phyloP scores from a whole-genome alignment of 352 stramenopile species.

The Pythium diclinum region DNA sequence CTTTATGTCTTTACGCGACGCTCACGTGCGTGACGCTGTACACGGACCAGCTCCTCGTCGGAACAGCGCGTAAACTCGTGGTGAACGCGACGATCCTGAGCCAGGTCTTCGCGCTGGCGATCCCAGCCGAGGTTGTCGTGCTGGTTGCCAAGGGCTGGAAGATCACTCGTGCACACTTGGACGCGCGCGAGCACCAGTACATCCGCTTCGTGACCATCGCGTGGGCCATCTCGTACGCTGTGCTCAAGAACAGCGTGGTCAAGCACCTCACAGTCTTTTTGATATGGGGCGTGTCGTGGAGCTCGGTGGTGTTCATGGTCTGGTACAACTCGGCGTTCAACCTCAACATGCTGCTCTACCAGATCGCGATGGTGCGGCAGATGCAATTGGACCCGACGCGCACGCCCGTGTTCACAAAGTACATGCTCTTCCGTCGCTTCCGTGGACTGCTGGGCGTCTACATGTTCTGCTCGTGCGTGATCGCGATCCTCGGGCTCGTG shows the following conservation, averaged over 20 bases:
- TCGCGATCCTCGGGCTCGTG: conserved; percentile 42
- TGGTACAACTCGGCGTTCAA: conserved; percentile 74
- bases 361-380: conserved; percentile 58
- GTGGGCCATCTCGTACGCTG: conserved; percentile 43
- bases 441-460: conserved; percentile 46
- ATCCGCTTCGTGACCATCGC: conserved; percentile 51
- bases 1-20: conserved; percentile 31
- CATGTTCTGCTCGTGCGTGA: conserved; percentile 48
- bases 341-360: conserved; percentile 66
- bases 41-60: conserved; percentile 30
- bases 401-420: conserved; percentile 66
- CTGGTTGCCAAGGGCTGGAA: conserved; percentile 70
- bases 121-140: conserved; percentile 48
- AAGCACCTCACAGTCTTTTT: conserved; percentile 47
- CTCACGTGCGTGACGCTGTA: conserved; percentile 35
- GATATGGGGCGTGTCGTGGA: conserved; percentile 54
- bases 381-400: conserved; percentile 39
- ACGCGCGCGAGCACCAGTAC: conserved; percentile 46
- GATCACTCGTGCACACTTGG: conserved; percentile 51
- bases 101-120: conserved; percentile 42
- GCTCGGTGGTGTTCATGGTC: conserved; percentile 55
- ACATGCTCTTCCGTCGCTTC: conserved; percentile 58
- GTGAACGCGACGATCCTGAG: conserved; percentile 37
- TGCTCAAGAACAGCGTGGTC: conserved; percentile 42
- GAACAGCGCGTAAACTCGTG: conserved; percentile 36